These are phyloP conservation scores for Vanilla planifolia DNA, from an alignment of 106 monocot species.

Conservation along the genomic window DNA sequence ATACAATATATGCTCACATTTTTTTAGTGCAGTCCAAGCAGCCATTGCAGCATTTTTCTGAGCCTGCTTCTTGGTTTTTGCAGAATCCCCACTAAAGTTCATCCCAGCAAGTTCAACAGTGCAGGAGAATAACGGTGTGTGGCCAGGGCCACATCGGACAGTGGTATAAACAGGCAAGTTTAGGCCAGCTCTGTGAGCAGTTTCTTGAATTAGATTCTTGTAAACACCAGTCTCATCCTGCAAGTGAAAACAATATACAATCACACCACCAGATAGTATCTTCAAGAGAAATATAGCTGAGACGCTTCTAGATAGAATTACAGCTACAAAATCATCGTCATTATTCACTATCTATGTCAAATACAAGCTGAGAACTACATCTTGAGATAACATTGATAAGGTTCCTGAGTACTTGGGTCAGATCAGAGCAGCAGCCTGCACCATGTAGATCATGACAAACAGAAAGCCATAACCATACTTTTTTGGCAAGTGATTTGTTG, in stretches of 20 bases:
- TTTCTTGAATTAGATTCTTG: constrained; percentile 52
- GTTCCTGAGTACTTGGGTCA: too few relatives aligned
- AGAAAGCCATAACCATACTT: too few relatives aligned
- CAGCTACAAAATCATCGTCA: too few relatives aligned
- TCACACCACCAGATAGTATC: too few relatives aligned
- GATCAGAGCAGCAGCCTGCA: too few relatives aligned
- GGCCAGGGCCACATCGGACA: constrained; percentile 38
- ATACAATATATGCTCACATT: constrained; percentile 17
- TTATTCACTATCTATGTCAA: too few relatives aligned
- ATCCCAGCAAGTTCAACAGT: constrained; percentile 40
- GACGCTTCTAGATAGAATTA: too few relatives aligned
- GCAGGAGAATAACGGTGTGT: constrained; percentile 38
- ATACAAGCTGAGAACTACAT: too few relatives aligned
- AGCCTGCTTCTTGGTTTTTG: constrained; percentile 51
- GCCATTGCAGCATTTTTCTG: constrained; percentile 75
- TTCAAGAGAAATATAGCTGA: too few relatives aligned
- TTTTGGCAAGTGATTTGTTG: too few relatives aligned
- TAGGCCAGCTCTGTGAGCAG: constrained; percentile 37
- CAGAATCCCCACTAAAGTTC: constrained; percentile 40
- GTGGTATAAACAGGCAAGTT: constrained; percentile 41
- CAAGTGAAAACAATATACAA: constrained; percentile 1
- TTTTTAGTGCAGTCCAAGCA: constrained; percentile 36
- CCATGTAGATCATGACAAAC: too few relatives aligned
- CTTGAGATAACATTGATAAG: too few relatives aligned
- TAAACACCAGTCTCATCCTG: constrained; percentile 61